Percentiles rank a stretch among this genome's conserved stretches.
These are phyloP conservation scores for Suillus bovinus DNA, from an alignment of 768 basidiomycete species.

Conservation along the genomic window DNA sequence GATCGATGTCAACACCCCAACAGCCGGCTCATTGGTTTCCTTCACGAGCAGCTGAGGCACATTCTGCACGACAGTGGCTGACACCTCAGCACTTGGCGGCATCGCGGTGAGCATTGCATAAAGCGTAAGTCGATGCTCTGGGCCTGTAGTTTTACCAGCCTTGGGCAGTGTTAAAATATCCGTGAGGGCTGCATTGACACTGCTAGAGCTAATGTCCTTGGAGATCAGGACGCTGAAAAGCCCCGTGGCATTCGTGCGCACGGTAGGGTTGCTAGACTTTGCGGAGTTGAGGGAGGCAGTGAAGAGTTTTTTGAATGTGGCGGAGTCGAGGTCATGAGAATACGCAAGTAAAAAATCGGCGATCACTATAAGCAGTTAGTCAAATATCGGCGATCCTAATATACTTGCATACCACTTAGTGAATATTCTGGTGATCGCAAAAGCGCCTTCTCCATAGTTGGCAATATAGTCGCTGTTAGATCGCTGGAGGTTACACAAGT, in stretches of 20 bases:
- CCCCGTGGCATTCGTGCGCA: conserved; percentile 54
- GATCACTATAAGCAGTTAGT: conserved; percentile 42
- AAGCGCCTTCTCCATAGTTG: conserved; percentile 77
- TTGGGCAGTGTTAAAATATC: conserved; percentile 78
- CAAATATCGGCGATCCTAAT: background rate
- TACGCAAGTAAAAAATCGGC: conserved; percentile 59
- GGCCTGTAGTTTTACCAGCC: conserved; percentile 81
- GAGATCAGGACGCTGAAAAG: conserved; percentile 55
- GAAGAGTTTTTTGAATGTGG: conserved; percentile 55
- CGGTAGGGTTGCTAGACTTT: conserved; percentile 69
- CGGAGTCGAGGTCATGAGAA: conserved; percentile 46
- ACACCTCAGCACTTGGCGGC: conserved; percentile 47
- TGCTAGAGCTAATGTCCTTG: conserved; percentile 36
- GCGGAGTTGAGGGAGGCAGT: conserved; percentile 62
- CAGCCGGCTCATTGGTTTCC: conserved; percentile 75
- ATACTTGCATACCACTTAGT: conserved; percentile 51
- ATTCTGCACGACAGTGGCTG: conserved; percentile 43
- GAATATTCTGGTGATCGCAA: conserved; percentile 81
- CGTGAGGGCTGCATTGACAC: conserved; percentile 47
- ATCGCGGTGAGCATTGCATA: conserved; percentile 74
- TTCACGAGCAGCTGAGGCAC: conserved; percentile 56
- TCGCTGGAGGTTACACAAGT: conserved; percentile 52
- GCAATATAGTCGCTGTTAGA: conserved; percentile 56
- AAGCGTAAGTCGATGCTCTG: conserved; percentile 81
- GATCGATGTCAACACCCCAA: conserved; percentile 51